These are phyloP conservation scores for Eragrostis nindensis DNA, from an alignment of 176 grass and related monocot species.

Conservation along the genomic window DNA sequence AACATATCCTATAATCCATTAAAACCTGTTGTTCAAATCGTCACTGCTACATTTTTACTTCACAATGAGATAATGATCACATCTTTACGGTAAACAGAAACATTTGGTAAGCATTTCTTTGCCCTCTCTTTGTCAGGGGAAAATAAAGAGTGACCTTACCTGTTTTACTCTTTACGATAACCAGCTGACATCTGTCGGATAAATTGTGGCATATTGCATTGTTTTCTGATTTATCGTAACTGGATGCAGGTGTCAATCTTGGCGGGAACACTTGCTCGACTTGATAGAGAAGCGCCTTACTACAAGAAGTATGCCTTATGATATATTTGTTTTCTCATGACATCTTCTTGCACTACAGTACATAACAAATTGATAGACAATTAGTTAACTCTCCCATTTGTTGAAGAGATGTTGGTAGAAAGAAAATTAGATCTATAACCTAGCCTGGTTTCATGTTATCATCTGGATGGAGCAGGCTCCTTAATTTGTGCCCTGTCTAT, in stretches of 20 bases:
- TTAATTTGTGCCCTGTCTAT: background rate
- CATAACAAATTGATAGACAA: background rate
- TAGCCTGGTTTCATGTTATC: background rate
- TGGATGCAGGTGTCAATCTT: conserved; percentile 95
- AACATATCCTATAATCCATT: background rate
- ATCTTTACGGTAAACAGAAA: background rate
- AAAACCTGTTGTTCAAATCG: conserved; percentile 4
- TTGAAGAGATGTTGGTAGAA: background rate
- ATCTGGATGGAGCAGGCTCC: background rate
- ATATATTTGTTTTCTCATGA: conserved; percentile 21
- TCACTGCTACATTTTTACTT: background rate
- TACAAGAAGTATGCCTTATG: conserved; percentile 84
- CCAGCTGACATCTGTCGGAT: background rate
- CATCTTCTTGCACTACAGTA: background rate
- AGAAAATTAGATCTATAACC: background rate
- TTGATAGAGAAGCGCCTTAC: conserved; percentile 98
- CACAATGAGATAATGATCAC: background rate
- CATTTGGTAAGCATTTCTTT: background rate
- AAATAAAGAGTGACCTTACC: background rate
- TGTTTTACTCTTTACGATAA: background rate
- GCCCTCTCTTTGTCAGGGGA: background rate
- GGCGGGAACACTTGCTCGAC: conserved; percentile 97
- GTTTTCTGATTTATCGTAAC: conserved; percentile 30
- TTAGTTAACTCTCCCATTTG: background rate
- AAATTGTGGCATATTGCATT: background rate